These are phyloP conservation scores for Cryptosporidium viatorum DNA, from an alignment of 169 alveolate genomes.

Conservation along the genomic window DNA sequence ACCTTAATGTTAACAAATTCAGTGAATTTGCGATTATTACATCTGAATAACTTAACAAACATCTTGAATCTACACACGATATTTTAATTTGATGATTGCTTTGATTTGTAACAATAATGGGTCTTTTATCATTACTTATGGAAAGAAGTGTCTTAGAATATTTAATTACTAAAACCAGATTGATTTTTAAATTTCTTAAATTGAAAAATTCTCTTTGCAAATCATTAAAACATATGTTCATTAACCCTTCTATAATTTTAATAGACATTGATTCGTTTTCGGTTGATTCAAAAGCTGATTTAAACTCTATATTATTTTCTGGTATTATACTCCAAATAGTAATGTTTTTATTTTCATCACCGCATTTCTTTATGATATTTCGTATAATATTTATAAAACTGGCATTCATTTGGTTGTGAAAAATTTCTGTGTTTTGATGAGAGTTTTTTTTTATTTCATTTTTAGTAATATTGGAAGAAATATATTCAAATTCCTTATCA, in stretches of 20 bases:
- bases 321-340: slow-evolving; percentile 43
- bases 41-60: slow-evolving; percentile 35
- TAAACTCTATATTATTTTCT: slow-evolving; percentile 2
- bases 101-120: slow-evolving; percentile 32
- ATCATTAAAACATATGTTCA: not conserved
- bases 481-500: not conserved
- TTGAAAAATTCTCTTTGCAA: slow-evolving; percentile 35
- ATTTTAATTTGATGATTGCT: slow-evolving; percentile 16
- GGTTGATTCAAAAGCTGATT: not conserved
- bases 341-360: slow-evolving; percentile 8
- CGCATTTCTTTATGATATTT: slow-evolving; percentile 19
- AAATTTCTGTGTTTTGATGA: not conserved
- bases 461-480: not conserved
- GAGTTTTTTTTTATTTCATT: not conserved
- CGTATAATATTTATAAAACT: not conserved
- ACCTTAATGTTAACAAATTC: slow-evolving; percentile 4
- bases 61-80: slow-evolving; percentile 56
- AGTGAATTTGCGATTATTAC: slow-evolving; percentile 7
- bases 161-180: slow-evolving; percentile 14
- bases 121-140: not conserved
- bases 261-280: not conserved
- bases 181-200: slow-evolving; percentile 1
- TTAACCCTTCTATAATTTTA: not conserved
- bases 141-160: not conserved
- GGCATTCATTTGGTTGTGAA: not conserved